These are phyloP conservation scores for Oxyria digyna DNA, from an alignment of 148 eudicot species.

Conservation along the genomic window DNA sequence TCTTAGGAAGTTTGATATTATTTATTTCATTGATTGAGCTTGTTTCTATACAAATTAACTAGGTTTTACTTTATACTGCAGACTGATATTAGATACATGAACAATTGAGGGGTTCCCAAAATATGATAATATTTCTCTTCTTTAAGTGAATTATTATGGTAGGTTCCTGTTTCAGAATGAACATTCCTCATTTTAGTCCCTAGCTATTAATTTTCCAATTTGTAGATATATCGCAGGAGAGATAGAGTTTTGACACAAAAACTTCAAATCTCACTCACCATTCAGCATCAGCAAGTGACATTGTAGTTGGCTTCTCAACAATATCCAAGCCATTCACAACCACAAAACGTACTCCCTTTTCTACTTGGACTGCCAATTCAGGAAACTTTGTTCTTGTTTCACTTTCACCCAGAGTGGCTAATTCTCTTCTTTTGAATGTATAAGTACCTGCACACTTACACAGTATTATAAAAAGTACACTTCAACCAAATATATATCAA, in stretches of 20 bases:
- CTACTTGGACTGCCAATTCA: not conserved
- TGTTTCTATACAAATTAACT: no score
- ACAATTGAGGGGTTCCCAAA: no score
- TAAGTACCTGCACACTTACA: not conserved
- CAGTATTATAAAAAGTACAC: not conserved
- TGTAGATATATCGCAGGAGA: not conserved
- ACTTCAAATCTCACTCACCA: not conserved
- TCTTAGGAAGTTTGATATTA: no score
- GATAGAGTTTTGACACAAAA: not conserved
- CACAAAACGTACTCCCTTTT: not conserved
- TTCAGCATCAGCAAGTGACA: not conserved
- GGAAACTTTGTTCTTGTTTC: not conserved
- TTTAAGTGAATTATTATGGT: no score
- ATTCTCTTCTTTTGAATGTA: not conserved
- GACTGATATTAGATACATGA: no score
- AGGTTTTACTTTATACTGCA: no score
- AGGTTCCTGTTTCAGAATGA: no score
- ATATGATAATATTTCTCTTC: no score
- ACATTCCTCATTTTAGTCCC: no score
- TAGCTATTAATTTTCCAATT: not conserved
- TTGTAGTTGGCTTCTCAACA: not conserved
- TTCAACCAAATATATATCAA: not conserved
- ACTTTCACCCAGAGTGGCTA: constrained; percentile 21
- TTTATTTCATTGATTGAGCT: no score
- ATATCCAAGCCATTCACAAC: not conserved